Evolutionary conservation across 164 flowering plant species (phyloP).

Genomic region (Chimonanthus salicifolius): DNA sequence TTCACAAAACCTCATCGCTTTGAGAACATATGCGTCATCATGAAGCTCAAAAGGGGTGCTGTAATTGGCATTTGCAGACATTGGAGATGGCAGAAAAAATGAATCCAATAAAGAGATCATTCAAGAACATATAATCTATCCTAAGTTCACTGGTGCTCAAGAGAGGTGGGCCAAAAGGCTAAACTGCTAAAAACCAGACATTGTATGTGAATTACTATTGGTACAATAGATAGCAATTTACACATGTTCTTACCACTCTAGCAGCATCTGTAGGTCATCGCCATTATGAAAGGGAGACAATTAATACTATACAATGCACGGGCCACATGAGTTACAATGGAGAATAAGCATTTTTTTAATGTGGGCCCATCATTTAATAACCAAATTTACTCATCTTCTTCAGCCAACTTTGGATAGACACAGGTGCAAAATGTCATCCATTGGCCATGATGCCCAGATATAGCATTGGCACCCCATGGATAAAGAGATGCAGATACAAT

Average conservation of each 20-base stretch:
- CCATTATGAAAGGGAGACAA: too few species aligned
- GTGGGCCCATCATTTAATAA: too few species aligned
- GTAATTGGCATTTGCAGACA: conserved; percentile 20
- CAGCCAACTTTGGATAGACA: too few species aligned
- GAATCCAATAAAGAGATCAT: background rate
- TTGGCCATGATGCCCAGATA: too few species aligned
- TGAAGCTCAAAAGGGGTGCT: conserved; percentile 99
- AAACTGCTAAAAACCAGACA: background rate
- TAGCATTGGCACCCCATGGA: too few species aligned
- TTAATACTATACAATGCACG: too few species aligned
- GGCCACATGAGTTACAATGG: too few species aligned
- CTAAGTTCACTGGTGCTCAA: background rate
- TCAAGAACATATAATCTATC: background rate
- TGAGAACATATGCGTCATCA: conserved; percentile 91
- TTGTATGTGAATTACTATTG: background rate
- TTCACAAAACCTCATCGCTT: conserved; percentile 76
- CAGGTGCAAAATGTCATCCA: too few species aligned
- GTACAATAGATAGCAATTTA: too few species aligned
- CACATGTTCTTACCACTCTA: background rate
- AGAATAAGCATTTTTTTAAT: too few species aligned
- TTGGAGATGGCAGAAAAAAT: background rate
- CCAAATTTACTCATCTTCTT: too few species aligned
- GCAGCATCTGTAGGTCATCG: background rate
- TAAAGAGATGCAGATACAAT: too few species aligned
- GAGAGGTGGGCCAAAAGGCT: background rate